These are phyloP conservation scores for Cyberlindnera mississippiensis DNA, from an alignment of 805 yeast species.

Conservation along the genomic window DNA sequence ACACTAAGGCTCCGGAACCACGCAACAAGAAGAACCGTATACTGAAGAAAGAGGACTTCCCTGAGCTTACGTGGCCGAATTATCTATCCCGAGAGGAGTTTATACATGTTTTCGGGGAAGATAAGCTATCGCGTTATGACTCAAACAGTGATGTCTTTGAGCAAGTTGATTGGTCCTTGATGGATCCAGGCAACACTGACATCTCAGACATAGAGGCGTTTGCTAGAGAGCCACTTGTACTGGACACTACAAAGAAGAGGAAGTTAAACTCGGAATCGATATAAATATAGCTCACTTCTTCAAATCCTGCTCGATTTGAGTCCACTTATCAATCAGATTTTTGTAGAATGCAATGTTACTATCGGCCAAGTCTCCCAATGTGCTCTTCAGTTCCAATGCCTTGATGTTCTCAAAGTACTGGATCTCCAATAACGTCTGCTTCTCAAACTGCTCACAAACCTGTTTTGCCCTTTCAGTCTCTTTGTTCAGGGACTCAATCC, in stretches of 20 bases:
- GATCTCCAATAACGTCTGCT: slow-evolving; percentile 53
- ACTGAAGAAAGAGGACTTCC: slow-evolving; percentile 53
- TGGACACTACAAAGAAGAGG: slow-evolving; percentile 9
- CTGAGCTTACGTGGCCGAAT: slow-evolving; percentile 50
- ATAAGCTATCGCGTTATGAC: slow-evolving; percentile 8
- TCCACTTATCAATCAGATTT: slow-evolving; percentile 68
- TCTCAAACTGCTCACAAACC: slow-evolving; percentile 50
- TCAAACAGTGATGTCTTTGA: slow-evolving; percentile 18
- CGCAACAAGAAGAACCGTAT: slow-evolving; percentile 66
- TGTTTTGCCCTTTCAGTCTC: slow-evolving; percentile 50
- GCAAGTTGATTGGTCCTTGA: slow-evolving; percentile 14
- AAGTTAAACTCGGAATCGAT: not conserved
- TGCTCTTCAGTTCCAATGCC: slow-evolving; percentile 66
- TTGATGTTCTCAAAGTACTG: slow-evolving; percentile 75
- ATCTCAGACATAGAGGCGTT: slow-evolving; percentile 21
- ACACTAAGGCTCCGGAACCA: slow-evolving; percentile 80
- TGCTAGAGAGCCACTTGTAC: slow-evolving; percentile 7
- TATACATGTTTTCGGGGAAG: slow-evolving; percentile 35
- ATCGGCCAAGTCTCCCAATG: slow-evolving; percentile 71
- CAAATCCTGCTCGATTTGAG: slow-evolving; percentile 43
- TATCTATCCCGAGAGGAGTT: slow-evolving; percentile 54
- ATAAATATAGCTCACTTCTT: slow-evolving; percentile 10
- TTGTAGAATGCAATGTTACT: slow-evolving; percentile 71
- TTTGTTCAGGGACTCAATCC: slow-evolving; percentile 43
- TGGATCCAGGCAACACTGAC: slow-evolving; percentile 18